A percentile compares a stretch with the other conserved stretches of the same genome.
Conservation (phyloP, 1,284 basidiomycete genomes). For the Rhodotorula mucilaginosa region DNA sequence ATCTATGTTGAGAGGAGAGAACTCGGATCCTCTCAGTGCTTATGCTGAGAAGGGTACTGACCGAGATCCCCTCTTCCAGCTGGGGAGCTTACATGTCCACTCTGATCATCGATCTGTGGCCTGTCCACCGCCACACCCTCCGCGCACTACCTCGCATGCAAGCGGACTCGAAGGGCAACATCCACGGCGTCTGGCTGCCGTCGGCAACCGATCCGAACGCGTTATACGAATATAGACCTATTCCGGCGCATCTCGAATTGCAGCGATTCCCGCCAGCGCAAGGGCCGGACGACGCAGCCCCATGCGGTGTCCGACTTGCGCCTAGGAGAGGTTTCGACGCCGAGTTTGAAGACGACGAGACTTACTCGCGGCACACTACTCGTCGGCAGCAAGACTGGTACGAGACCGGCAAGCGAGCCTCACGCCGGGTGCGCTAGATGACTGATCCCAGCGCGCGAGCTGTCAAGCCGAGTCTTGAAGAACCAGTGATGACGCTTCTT, state of each 20-base stretch:
- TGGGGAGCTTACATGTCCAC: constrained; percentile 11
- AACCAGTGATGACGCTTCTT: no score
- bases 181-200: not conserved
- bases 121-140: not conserved
- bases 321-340: no score
- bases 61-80: not conserved
- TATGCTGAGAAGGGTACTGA: not conserved
- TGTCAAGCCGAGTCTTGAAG: no score
- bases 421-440: not conserved
- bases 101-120: constrained; percentile 30
- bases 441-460: no score
- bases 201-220: not conserved
- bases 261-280: not conserved
- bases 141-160: not conserved
- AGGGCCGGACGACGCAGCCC: not conserved
- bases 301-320: not conserved
- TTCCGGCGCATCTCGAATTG: not conserved
- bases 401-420: no score
- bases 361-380: no score
- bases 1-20: no score
- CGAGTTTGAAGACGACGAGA: no score
- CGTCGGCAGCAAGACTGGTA: no score
- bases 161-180: not conserved
- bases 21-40: no score
- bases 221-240: not conserved